phyloP scores from a whole-genome alignment of 2,329 filamentous ascomycete species.

The Fusarium humuli region DNA sequence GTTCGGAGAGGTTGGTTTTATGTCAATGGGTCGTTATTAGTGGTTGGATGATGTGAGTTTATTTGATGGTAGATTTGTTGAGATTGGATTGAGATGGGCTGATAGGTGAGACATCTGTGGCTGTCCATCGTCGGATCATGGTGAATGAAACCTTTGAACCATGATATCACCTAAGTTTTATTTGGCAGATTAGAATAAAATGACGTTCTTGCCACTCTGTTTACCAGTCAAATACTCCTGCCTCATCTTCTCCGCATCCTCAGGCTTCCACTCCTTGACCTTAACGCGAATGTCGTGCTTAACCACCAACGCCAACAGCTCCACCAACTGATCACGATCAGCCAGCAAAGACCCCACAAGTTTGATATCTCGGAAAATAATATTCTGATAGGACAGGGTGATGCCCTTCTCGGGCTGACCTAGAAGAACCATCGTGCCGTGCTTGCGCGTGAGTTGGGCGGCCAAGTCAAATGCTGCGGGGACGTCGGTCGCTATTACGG shows the following conservation, averaged over 20 bases:
- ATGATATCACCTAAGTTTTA: too few species aligned
- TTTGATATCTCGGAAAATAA: constrained; percentile 5
- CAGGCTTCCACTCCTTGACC: constrained; percentile 16
- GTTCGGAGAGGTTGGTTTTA: constrained; percentile 5
- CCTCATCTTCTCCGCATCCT: constrained; percentile 15
- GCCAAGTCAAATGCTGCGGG: constrained; percentile 7
- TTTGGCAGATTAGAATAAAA: not conserved
- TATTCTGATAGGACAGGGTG: not conserved
- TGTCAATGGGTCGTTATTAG: not conserved
- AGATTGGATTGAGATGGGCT: not conserved
- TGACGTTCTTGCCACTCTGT: constrained; percentile 2
- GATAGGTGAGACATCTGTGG: not conserved
- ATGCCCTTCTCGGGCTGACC: constrained; percentile 16
- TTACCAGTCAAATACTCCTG: constrained; percentile 1
- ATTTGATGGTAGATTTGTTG: not conserved
- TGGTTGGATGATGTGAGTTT: constrained; percentile 1
- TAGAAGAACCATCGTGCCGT: constrained; percentile 14
- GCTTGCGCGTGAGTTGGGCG: constrained; percentile 9
- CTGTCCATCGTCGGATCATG: not conserved
- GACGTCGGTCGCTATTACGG: constrained; percentile 1
- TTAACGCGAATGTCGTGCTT: constrained; percentile 9
- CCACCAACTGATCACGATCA: not conserved
- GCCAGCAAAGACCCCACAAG: not conserved
- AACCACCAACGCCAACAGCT: not conserved
- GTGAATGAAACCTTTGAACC: too few species aligned